Evolutionary conservation across 768 basidiomycete species (phyloP), one percentile per base, ranked within the genome.

Genomic region (Agaricus sinodeliciosus): DNA sequence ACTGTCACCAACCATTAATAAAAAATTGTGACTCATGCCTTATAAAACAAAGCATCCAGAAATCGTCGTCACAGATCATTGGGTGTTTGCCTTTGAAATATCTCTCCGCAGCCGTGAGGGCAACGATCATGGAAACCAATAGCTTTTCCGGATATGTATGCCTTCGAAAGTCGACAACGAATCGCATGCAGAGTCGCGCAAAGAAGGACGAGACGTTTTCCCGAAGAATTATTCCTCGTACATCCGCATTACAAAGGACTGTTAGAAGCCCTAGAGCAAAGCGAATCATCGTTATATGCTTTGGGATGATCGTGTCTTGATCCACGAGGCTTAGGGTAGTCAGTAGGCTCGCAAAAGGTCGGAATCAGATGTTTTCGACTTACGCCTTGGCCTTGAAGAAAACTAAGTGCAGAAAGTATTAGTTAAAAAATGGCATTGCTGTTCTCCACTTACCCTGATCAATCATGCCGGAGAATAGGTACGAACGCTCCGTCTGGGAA

Each of bases 171-270:
- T 44, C 51, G 27, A 42, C 35, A 47, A 48, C 25, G 19, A 54
- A 9, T 42, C 40, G 45, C 34, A 34, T 31, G 19, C 11, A 42
- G 9, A 54, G 39, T 11, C 45, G 12, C 45, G 27, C 18, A 34
- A 54, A 48, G 45, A 54, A 37, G 2, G 52, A 43, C n/a, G 46
- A 54, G 16, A 54, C 39, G 4, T 54, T 54, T 25, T 54, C 52
- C 52, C 52, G 52, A 48, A 54, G 52, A 41, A 54, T 42, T 9
- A 48, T 47, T 12, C 52, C 52, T 22, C 39, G 52, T 34, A 19
- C 31, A 7, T 40, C 52, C 25, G 43, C 16, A n/a, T 35, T 36
- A 25, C 52, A 54, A 19, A 54, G 45, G 31, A 54, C 18, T 41
- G 52, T 48, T 13, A 54, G 39, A 39, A 54, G 42, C 26, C 45